Base-by-base conservation (phyloP, 768 basidiomycete genomes). In the Lactifluus echinatus region DNA sequence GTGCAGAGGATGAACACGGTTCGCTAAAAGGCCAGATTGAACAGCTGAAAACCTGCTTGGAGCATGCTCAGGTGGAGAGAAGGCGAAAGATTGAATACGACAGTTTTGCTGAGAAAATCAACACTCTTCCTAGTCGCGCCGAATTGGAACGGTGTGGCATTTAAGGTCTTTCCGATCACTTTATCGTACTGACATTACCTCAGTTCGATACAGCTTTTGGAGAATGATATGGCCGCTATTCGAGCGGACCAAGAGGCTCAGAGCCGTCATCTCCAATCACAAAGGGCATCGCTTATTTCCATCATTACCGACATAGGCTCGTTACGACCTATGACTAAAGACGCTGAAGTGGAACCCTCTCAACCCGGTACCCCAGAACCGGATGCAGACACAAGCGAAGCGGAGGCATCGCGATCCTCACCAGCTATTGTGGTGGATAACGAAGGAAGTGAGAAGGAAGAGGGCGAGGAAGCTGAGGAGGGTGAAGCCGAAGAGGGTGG, bases 11-110 rank as follows among this genome's bases (percentile, higher is more conserved):
- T 53, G 89, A 93, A 64, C 88, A 87, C 62, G 82, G 75, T 23
- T 78, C 75, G 10, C 70, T 90, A 50, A 76, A 77, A 61, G 76
- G 71, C 8, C 88, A 92, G 64, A 91, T 93, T 50, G 80, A 84
- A 62, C 83, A 87, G 62, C 77, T 93, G 63, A 92, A 91, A 70
- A 75, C 76, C 19, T 78, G 81, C 3, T 69, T 93, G 56, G 88
- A 90, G 62, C 82, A 89, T 62, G 89, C 87, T 5, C 91, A 93
- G 65, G 73, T 85, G 66, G 73, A 83, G 55, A 81, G 90, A 46
- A 76, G 75, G 57, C 79, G 84, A 53, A 93, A 90, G 73, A 89
- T 92, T 63, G 90, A 93, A 66, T 93, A 93, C 66, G 90, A 93
- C 73, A 73, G 79, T 45, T 79, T 93, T 37, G 80, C 91, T 2